These are phyloP conservation scores for Pseudisothecium myosuroides DNA, from an alignment of 225 moss, liverwort and hornwort species.

Conservation along the genomic window DNA sequence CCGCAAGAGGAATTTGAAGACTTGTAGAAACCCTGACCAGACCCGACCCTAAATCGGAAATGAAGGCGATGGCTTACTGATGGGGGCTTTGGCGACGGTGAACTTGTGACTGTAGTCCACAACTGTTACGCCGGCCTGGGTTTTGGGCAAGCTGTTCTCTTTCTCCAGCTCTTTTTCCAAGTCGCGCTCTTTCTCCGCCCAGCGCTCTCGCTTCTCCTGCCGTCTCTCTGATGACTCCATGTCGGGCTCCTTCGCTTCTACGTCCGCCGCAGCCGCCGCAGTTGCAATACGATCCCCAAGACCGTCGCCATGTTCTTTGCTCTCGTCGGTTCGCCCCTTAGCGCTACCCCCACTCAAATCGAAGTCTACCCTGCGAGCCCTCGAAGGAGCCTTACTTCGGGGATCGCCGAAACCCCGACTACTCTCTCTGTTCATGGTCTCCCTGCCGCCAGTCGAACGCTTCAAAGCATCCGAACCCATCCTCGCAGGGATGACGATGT, in stretches of 20 bases:
- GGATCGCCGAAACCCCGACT: background rate
- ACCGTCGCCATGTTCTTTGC: background rate
- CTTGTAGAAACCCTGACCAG: background rate
- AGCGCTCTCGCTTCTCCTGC: conserved; percentile 34
- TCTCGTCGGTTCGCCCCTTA: background rate
- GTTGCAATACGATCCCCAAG: background rate
- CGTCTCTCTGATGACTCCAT: conserved; percentile 10
- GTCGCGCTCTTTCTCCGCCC: conserved; percentile 43
- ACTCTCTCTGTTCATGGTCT: conserved; percentile 1
- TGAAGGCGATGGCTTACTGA: conserved; percentile 12
- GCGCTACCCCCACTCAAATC: background rate
- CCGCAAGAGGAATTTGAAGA: background rate
- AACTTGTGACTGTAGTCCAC: conserved; percentile 47
- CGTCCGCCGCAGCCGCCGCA: background rate
- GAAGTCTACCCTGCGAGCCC: background rate
- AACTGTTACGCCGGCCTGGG: conserved; percentile 8
- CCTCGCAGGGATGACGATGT: background rate
- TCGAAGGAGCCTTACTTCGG: background rate
- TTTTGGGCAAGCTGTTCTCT: conserved; percentile 4
- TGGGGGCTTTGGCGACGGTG: conserved; percentile 29
- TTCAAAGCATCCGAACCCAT: conserved; percentile 1
- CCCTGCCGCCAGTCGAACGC: background rate
- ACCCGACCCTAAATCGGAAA: background rate
- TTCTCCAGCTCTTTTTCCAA: conserved; percentile 22
- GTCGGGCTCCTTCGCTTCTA: background rate